Conservation (phyloP, 441 rosid species). For the Erodium moschatum region DNA sequence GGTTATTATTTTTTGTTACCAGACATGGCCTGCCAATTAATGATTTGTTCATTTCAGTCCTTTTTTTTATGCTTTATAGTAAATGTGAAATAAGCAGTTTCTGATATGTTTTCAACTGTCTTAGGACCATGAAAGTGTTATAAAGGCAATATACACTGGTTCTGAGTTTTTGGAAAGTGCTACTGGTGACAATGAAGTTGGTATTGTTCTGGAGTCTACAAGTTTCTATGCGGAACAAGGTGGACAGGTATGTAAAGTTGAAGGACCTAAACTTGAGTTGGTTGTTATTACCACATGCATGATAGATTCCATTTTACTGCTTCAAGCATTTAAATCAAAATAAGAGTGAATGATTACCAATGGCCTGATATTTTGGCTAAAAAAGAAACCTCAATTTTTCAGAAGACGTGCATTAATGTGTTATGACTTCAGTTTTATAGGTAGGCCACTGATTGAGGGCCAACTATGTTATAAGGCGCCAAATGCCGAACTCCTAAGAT, state of each 20-base stretch:
- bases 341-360: background rate
- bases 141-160: slow-evolving; percentile 82
- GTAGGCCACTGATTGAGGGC: too few relatives aligned
- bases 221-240: slow-evolving; percentile 99
- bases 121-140: slow-evolving; percentile 62
- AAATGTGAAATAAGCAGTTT: background rate
- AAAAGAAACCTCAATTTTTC: too few relatives aligned
- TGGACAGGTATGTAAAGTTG: slow-evolving; percentile 68
- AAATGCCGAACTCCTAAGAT: too few relatives aligned
- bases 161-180: slow-evolving; percentile 60
- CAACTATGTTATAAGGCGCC: too few relatives aligned
- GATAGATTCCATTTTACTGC: background rate
- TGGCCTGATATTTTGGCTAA: background rate
- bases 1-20: slow-evolving; percentile 32
- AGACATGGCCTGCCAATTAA: background rate
- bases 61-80: background rate
- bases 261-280: slow-evolving; percentile 8
- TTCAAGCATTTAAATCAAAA: background rate
- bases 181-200: slow-evolving; percentile 46
- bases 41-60: background rate
- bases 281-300: background rate
- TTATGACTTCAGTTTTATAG: too few relatives aligned
- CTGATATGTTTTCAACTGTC: background rate
- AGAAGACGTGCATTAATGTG: too few relatives aligned
- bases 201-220: slow-evolving; percentile 66